Base-by-base conservation (phyloP, 768 basidiomycete species). In the Megacollybia marginata region DNA sequence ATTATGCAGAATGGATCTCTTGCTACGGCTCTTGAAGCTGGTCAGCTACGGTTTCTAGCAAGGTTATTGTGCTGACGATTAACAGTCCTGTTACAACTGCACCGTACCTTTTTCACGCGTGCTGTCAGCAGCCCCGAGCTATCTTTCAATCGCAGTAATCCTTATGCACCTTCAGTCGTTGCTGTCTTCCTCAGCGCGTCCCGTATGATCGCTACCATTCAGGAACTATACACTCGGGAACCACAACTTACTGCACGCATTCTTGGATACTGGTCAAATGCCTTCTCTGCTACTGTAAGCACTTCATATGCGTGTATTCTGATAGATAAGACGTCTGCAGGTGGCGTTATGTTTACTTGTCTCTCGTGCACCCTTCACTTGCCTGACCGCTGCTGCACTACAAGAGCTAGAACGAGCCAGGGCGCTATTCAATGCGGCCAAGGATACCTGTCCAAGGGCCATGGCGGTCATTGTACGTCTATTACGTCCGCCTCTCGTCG, bases 91-190 rank as follows among this genome's bases (percentile, higher is more conserved):
- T 69, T 85, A 12, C 82, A 84, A 57, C 63, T 85, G 32, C 84
- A 87, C 61, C 69, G 83, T 46, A 75, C 75, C n/a, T 84, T 73
- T 65, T 85, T 85, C 60, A 80, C 80, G 18, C 74, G 76, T 46
- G 82, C 82, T 18, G 65, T 85, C 34, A 80, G 75, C 51, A 69
- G 71, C 6, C 76, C 73, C 33, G 80, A 82, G 58, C 71, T 74
- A 52, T 72, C 76, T 1, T 80, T 85, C 61, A 80, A 82, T 49
- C 70, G 79, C 51, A 69, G 68, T 48, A 80, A 85, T 66, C 75
- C 72, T 60, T 83, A 80, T 54, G 83, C 84, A 6, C 82, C 83
- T 4, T 85, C 83, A 8, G 81, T 83, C 10, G 76, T 85, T 11
- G 83, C 85, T 31, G 78, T 82, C 11, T 83, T 82, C 66, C 69